Evolutionary conservation across 306 rosid genomes (phyloP), one percentile per base, ranked within the genome.

Genomic region (cucumber (Cucumis sativus)): DNA sequence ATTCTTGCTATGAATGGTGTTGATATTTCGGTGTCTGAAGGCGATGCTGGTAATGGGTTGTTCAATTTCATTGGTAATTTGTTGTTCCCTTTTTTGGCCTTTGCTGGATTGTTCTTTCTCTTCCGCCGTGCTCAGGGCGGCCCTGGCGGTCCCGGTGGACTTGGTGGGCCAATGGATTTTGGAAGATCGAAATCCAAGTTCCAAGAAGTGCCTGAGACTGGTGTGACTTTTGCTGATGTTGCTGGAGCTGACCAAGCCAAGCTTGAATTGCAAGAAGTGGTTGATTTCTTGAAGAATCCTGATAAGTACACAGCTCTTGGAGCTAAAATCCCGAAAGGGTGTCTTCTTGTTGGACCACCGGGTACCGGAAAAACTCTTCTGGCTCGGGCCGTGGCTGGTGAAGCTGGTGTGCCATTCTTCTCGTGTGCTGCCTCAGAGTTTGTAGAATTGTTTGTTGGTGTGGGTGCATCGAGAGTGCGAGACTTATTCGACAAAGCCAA

Each of bases 231-330:
- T 41, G 82, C 88, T 58, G 99, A 95, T 70, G 98, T 95, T 13
- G 98, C 97, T 2, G 98, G 98, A 40, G 98, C 98, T 25, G 98
- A 95, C 70, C 98, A 92, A 77, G 98, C 98, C 0, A 95, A 95
- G 67, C 86, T 95, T 40, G 98, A 95, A 62, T 23, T 95, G 52
- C 97, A 94, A 54, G 97, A 94, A 71, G 98, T 94, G 1, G 98
- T 94, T 78, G 98, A 92, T 86, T 95, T 95, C 82, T 78, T 95
- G 89, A 95, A 95, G 84, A 95, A 95, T 66, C 99, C 99, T 6
- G 97, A 95, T 64, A 95, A 95, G 87, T 95, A 95, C 84, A 95
- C 97, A 17, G 99, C 84, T 23, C 83, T 95, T 12, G 97, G 97
- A 8, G 99, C 99, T 8, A 95, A 95, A 85, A 95, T 95, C 78